A percentile compares a stretch with the other conserved stretches of the same genome.
These are phyloP conservation scores for Rauvolfia tetraphylla DNA, from an alignment of 257 asterid genomes.

Conservation along the genomic window DNA sequence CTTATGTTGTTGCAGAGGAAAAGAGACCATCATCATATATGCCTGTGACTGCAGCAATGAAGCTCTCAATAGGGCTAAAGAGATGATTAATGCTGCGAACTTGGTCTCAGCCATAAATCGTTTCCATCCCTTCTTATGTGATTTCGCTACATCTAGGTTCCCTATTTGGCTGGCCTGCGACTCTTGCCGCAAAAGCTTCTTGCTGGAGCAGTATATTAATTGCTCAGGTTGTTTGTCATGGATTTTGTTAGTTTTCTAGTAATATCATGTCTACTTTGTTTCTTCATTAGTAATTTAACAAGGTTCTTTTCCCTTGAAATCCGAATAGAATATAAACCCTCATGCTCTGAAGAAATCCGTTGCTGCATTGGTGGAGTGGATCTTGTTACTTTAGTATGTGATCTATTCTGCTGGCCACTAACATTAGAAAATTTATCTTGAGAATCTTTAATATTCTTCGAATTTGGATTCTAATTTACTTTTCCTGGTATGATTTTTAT, in stretches of 20 bases:
- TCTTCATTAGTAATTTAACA: slow-evolving; percentile 2
- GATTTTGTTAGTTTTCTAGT: slow-evolving; percentile 7
- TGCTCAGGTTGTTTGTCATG: slow-evolving; percentile 31
- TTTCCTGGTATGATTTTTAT: slow-evolving; percentile 12
- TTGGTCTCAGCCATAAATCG: slow-evolving; percentile 41
- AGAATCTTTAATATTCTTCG: neutral
- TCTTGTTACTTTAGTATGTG: slow-evolving; percentile 70
- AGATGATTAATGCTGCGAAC: slow-evolving; percentile 46
- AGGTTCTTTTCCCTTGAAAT: neutral
- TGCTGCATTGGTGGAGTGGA: slow-evolving; percentile 81
- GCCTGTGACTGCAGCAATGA: slow-evolving; percentile 89
- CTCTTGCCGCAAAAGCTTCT: slow-evolving; percentile 39
- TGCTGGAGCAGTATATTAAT: slow-evolving; percentile 26
- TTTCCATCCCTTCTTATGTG: slow-evolving; percentile 66
- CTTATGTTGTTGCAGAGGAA: slow-evolving; percentile 40
- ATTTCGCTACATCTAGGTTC: slow-evolving; percentile 54
- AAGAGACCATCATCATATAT: slow-evolving; percentile 48
- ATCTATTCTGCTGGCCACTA: neutral
- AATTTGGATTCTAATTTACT: neutral
- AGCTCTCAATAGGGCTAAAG: slow-evolving; percentile 79
- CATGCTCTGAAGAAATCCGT: slow-evolving; percentile 31
- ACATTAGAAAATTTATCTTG: neutral
- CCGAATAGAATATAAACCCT: slow-evolving; percentile 3
- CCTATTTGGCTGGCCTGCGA: slow-evolving; percentile 73
- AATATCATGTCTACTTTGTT: neutral